These are phyloP conservation scores for Rhizopus sp. DNA, from an alignment of 371 early-diverging fungal species.

Conservation along the genomic window DNA sequence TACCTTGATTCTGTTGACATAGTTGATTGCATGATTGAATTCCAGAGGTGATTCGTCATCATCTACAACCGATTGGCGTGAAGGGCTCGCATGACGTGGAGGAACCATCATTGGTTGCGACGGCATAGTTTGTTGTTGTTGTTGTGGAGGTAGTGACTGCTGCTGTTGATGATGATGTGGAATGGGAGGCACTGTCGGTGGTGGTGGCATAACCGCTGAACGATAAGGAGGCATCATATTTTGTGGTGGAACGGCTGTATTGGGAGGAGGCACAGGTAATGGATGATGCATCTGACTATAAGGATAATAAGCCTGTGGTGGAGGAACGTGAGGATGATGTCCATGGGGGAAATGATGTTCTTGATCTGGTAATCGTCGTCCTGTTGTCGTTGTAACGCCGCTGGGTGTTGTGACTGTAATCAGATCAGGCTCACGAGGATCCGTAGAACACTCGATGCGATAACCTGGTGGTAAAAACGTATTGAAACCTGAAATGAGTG, in stretches of 20 bases:
- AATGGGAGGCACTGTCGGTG: conserved; percentile 8
- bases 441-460: conserved; percentile 81
- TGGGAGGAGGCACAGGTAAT: conserved; percentile 5
- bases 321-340: conserved; percentile 18
- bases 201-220: conserved; percentile 23
- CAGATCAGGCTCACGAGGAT: conserved; percentile 66
- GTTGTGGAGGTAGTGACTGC: conserved; percentile 2
- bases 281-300: conserved; percentile 15
- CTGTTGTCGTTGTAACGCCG: conserved; percentile 64
- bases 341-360: conserved; percentile 7
- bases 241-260: background rate
- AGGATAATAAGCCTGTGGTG: conserved; percentile 26
- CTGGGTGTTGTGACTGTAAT: conserved; percentile 87
- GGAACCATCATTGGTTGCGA: conserved; percentile 5
- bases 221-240: conserved; percentile 12
- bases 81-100: conserved; percentile 11
- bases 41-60: conserved; percentile 66
- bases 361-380: conserved; percentile 22
- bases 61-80: conserved; percentile 3
- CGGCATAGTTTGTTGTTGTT: conserved; percentile 13
- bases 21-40: conserved; percentile 93
- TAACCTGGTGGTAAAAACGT: conserved; percentile 98
- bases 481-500: conserved; percentile 95
- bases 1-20: conserved; percentile 94
- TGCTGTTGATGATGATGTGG: background rate